A percentile compares a stretch with the other conserved stretches of the same genome.
Conservation (phyloP, 2,329 filamentous ascomycete species). For the Ceratocystis cacaofunesta region DNA sequence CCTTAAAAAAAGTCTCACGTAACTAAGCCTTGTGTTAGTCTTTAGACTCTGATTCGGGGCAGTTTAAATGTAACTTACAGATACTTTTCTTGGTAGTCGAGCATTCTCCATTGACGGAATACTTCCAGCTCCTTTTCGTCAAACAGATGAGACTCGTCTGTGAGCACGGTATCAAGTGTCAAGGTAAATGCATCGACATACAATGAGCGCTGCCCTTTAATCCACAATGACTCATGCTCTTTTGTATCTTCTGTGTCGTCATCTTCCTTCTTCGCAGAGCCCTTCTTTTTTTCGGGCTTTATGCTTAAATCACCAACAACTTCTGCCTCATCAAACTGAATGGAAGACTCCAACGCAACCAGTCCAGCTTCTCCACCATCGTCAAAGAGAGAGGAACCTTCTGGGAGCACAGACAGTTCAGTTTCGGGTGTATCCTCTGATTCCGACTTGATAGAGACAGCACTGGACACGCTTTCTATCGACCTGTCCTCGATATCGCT, state of each 20-base stretch:
- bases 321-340: neutral
- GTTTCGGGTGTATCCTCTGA: neutral
- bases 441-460: neutral
- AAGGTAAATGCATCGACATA: conserved; percentile 97
- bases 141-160: conserved; percentile 80
- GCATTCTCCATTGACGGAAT: conserved; percentile 57
- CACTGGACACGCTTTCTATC: neutral
- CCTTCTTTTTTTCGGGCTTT: neutral
- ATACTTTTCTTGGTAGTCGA: conserved; percentile 80
- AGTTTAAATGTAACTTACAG: conserved; percentile 40
- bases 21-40: conserved; percentile 35
- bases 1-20: conserved; percentile 81
- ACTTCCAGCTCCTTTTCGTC: conserved; percentile 61
- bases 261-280: conserved; percentile 69
- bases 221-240: conserved; percentile 35
- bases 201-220: conserved; percentile 68
- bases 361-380: neutral
- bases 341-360: neutral
- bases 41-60: neutral
- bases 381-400: neutral
- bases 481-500: neutral
- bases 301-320: neutral
- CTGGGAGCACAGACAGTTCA: neutral
- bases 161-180: conserved; percentile 73
- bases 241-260: neutral